phyloP scores from a whole-genome alignment of 345 rosid species.

The Mallotus nudiflorus region DNA sequence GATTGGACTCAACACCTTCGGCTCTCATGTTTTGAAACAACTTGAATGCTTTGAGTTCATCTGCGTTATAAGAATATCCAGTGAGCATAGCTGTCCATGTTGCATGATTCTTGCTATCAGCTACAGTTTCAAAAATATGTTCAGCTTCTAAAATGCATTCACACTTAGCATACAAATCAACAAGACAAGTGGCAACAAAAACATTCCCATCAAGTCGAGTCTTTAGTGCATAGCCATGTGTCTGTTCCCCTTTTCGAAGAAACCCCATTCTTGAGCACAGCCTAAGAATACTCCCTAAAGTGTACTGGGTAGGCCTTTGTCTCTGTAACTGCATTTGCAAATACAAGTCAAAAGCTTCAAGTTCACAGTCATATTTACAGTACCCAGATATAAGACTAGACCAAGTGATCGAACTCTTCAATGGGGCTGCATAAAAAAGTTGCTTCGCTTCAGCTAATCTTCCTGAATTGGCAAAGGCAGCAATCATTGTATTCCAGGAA shows the following conservation, averaged over 20 bases:
- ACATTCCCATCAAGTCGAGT: conserved; percentile 49
- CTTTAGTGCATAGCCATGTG: conserved; percentile 67
- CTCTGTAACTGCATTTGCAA: conserved; percentile 72
- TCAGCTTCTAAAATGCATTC: conserved; percentile 69
- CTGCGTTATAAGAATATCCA: conserved; percentile 65
- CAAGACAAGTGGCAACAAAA: conserved; percentile 71
- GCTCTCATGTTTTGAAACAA: conserved; percentile 60
- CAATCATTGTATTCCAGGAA: conserved; percentile 84
- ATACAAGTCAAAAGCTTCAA: conserved; percentile 63
- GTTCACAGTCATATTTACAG: conserved; percentile 45
- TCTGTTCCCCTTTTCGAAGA: conserved; percentile 60
- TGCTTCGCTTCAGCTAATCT: conserved; percentile 54
- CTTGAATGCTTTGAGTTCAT: conserved; percentile 54
- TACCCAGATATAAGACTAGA: conserved; percentile 79
- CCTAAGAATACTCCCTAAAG: conserved; percentile 69
- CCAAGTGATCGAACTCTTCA: conserved; percentile 71
- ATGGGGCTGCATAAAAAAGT: conserved; percentile 49
- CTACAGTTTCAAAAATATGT: conserved; percentile 45
- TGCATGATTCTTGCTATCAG: conserved; percentile 48
- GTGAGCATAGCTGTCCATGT: conserved; percentile 91
- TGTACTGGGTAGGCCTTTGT: conserved; percentile 52
- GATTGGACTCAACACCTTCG: conserved; percentile 61
- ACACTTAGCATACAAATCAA: conserved; percentile 81
- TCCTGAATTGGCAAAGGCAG: conserved; percentile 70
- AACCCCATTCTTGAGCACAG: conserved; percentile 48